Percentiles rank a stretch among this genome's conserved stretches.
Conservation (phyloP, 257 asterid species). For the Handroanthus guayacan region DNA sequence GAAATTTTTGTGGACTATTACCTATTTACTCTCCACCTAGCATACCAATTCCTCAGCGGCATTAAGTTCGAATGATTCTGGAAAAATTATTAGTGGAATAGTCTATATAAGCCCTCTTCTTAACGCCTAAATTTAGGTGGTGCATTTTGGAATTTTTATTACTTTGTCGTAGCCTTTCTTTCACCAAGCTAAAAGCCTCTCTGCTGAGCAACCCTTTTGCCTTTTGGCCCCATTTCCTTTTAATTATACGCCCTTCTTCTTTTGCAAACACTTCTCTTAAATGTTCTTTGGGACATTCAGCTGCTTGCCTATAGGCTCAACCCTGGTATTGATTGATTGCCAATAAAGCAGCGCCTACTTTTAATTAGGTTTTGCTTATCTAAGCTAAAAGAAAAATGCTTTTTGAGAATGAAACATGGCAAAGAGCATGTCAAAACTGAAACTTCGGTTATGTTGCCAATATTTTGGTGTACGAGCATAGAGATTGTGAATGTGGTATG, state of each 20-base stretch:
- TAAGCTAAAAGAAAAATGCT: not conserved
- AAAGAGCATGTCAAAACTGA: not conserved
- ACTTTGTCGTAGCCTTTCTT: not conserved
- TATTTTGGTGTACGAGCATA: not conserved
- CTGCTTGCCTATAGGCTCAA: not conserved
- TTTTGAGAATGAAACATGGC: not conserved
- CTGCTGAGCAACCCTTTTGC: not conserved
- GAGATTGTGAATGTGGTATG: constrained; percentile 18
- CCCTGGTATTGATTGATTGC: not conserved
- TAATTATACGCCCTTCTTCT: not conserved
- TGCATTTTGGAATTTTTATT: constrained; percentile 15
- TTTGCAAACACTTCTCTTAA: not conserved
- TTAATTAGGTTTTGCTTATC: not conserved
- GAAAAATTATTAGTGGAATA: not conserved
- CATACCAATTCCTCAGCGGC: not conserved
- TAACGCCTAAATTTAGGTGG: constrained; percentile 2
- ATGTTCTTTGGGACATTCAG: not conserved
- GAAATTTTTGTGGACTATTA: not conserved
- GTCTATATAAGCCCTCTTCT: not conserved
- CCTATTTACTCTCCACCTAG: not conserved
- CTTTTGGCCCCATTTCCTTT: not conserved
- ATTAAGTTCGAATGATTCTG: not conserved
- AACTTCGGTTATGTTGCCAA: constrained; percentile 10
- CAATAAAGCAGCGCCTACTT: not conserved
- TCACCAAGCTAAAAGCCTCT: not conserved